Base-by-base conservation (phyloP, 2,329 filamentous ascomycete species). In the Cladosporium velox region DNA sequence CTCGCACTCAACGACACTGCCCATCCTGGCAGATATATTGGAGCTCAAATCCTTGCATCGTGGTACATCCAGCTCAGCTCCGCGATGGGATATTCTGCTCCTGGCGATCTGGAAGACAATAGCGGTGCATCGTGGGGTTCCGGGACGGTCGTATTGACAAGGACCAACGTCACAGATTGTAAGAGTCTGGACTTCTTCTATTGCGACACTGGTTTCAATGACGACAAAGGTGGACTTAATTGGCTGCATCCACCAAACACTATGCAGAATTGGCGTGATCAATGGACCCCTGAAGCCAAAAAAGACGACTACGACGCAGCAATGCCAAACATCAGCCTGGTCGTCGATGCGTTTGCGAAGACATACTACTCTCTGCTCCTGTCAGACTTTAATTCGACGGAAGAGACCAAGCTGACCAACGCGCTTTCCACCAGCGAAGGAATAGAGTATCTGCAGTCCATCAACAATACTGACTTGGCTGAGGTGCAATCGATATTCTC, bases 341-440 rank as follows among this genome's bases (percentile, higher is more conserved):
- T 24, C 4, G 51, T 64, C 4, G 61, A 64, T 49, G 61, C 26
- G 14, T 64, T 64, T 51, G 38, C 21, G 7, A 57, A 57, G 15
- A 15, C 61, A 26, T 64, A 64, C 51, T 64, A 64, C 28, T 64
- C 61, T 15, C 18, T 64, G 1, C 49, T 64, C 11, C n/a, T 64
- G 12, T 57, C 61, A 15, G 61, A 64, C 26, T 64, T 64, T 8
- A 30, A 44, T 10, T 30, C 52, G 18, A 54, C 38, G 1, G 26
- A 47, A 3, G 34, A 44, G 2, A 51, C 8, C 24, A 30, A 51
- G 38, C 12, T 11, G 7, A 57, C 51, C 8, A 64, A 64, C 15
- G 61, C 61, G 8, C 38, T 64, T 3, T 14, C 35, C 6, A 64
- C 49, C 21, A 24, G 26, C 11, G 21, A 41, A 15, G 51, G 51